Evolutionary conservation across 176 grass and related monocot genomes (phyloP), one percentile per base, ranked within the genome.

Genomic region (Dendrocalamus sinicus): DNA sequence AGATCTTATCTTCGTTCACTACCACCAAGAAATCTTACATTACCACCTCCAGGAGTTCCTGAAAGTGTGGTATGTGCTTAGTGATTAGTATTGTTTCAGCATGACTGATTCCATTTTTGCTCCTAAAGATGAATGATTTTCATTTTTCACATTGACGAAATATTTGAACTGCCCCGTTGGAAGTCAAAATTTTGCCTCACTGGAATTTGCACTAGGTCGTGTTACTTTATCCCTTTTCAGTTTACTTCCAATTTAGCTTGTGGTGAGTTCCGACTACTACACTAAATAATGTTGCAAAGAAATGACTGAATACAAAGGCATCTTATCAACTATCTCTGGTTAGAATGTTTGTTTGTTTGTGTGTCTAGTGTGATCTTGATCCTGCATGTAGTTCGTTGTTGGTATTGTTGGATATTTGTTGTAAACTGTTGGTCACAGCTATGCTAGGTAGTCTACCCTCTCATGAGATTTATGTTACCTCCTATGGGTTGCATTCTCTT

Each of bases 51-150:
- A 74, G 89, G 97, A 82, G 97, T 99, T 62, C 97, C 94, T 77
- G 97, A 99, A 96, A 99, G 97, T 90, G 97, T 99, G 97, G 97
- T 99, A 94, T 70, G 97, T 86, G 70, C 45, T 59, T 35, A 79
- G 2, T 12, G 12, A 75, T 32, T 51, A 54, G 63, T 60, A 47
- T 81, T 45, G 0, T 80, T 57, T 64, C 23, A 40, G 50, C 41
- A 60, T 39, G 0, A 26, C 4, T 53, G 44, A 15, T 44, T 17
- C 19, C 32, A 37, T 54, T 84, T 84, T 84, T 84, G 55, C 35
- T 70, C 37, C 4, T 79, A 69, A 52, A 54, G 5, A 63, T 46
- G 12, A 68, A 26, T 35, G 13, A 1, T 7, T 17, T 76, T 53
- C 67, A 84, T 17, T 59, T 35, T 81, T 53, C 53, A 81, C 23